A percentile compares a stretch with the other conserved stretches of the same genome.
phyloP scores from a whole-genome alignment of 1,284 basidiomycete genomes.

The Stygiomarasmius scandens region DNA sequence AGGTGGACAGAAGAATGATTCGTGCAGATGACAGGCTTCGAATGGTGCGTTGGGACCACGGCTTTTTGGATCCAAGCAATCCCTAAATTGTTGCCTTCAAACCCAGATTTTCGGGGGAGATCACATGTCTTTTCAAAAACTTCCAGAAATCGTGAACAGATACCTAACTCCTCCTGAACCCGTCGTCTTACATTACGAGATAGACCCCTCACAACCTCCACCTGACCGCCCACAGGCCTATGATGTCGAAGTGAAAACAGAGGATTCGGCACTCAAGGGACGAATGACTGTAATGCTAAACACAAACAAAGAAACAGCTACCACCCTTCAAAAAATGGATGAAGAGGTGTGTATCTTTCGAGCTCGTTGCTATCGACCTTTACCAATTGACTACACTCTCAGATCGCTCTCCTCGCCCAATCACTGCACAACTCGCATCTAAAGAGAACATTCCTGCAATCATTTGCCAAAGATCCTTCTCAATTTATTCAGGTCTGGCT shows the following conservation, averaged over 20 bases:
- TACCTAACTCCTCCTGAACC: constrained; percentile 83
- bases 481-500: constrained; percentile 90
- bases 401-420: constrained; percentile 81
- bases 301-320: constrained; percentile 69
- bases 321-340: constrained; percentile 77
- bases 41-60: constrained; percentile 55
- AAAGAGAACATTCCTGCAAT: constrained; percentile 85
- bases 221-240: constrained; percentile 73
- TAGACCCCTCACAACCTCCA: constrained; percentile 60
- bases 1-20: constrained; percentile 82
- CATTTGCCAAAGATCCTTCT: constrained; percentile 81
- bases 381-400: constrained; percentile 6
- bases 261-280: constrained; percentile 77
- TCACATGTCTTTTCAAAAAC: constrained; percentile 73
- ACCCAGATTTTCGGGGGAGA: constrained; percentile 69
- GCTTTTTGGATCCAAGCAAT: too few species aligned
- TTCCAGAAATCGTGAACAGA: constrained; percentile 87
- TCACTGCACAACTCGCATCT: constrained; percentile 84
- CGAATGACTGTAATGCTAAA: constrained; percentile 80
- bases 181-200: constrained; percentile 79
- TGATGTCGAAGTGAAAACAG: constrained; percentile 90
- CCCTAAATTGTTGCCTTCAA: too few species aligned
- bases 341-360: constrained; percentile 68
- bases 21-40: constrained; percentile 75
- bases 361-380: neutral